Evolutionary conservation across 2,329 filamentous ascomycete genomes (phyloP).

Genomic region (Pyrenochaeta sp.): DNA sequence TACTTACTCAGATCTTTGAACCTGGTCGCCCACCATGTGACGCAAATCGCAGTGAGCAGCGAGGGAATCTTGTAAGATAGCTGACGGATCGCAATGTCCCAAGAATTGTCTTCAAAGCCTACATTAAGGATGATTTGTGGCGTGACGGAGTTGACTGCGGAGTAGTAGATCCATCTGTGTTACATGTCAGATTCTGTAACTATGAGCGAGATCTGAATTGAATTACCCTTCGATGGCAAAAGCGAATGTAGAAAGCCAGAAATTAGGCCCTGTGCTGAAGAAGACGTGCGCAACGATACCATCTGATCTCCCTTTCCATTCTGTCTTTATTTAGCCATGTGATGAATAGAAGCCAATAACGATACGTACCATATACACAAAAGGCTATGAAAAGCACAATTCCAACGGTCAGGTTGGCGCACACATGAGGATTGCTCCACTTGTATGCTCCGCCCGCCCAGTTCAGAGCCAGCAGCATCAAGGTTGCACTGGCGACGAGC

Average conservation of each 20-base stretch:
- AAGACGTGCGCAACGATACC: constrained; percentile 66
- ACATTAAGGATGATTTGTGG: constrained; percentile 44
- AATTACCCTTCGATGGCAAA: constrained; percentile 63
- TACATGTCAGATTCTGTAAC: not conserved
- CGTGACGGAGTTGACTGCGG: constrained; percentile 43
- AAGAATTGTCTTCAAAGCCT: constrained; percentile 40
- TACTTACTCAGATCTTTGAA: constrained; percentile 40
- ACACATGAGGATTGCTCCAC: constrained; percentile 37
- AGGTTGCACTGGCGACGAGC: constrained; percentile 33
- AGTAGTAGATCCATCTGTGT: constrained; percentile 60
- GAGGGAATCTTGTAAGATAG: constrained; percentile 39
- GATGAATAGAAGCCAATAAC: fast-evolving
- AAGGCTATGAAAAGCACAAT: constrained; percentile 35
- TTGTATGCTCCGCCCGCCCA: constrained; percentile 41
- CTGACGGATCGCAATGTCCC: constrained; percentile 42
- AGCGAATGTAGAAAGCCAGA: constrained; percentile 63
- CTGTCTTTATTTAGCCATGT: constrained; percentile 38
- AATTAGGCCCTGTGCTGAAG: constrained; percentile 63
- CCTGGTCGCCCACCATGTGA: constrained; percentile 39
- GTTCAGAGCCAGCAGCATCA: constrained; percentile 42
- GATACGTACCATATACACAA: constrained; percentile 36
- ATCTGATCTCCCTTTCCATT: constrained; percentile 64
- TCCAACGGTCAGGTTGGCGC: constrained; percentile 32
- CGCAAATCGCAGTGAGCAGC: constrained; percentile 27
- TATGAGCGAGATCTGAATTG: not conserved